phyloP scores from a whole-genome alignment of 2,329 filamentous ascomycete genomes.

The Diaporthe amygdali region DNA sequence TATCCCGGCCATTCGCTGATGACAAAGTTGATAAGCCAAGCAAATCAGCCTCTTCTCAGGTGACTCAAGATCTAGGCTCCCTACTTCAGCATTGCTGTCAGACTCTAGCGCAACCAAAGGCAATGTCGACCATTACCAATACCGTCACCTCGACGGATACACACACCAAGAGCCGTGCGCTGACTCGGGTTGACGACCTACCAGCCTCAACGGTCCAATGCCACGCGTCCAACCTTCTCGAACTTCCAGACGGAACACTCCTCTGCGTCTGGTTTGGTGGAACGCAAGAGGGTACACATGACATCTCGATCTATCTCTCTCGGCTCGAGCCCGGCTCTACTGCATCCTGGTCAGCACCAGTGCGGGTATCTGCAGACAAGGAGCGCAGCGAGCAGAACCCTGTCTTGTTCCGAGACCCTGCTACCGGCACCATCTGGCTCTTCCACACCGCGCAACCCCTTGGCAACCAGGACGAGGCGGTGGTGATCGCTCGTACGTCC shows the following conservation, averaged over 20 bases:
- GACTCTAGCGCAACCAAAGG: neutral
- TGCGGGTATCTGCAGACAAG: slow-evolving; percentile 43
- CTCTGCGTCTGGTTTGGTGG: slow-evolving; percentile 52
- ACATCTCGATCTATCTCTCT: slow-evolving; percentile 49
- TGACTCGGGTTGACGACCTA: slow-evolving; percentile 26
- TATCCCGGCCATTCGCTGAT: neutral
- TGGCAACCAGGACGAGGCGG: slow-evolving; percentile 48
- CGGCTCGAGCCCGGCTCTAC: slow-evolving; percentile 36
- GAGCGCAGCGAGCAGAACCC: slow-evolving; percentile 51
- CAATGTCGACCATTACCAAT: neutral
- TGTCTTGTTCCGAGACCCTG: slow-evolving; percentile 39
- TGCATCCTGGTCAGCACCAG: slow-evolving; percentile 37
- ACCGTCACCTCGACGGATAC: neutral
- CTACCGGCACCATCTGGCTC: slow-evolving; percentile 40
- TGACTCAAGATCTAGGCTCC: neutral
- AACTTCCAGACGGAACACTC: slow-evolving; percentile 44
- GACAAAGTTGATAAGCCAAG: neutral
- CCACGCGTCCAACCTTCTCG: slow-evolving; percentile 50
- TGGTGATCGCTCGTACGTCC: slow-evolving; percentile 43
- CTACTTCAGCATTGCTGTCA: neutral
- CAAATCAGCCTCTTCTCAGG: neutral
- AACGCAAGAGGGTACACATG: slow-evolving; percentile 48
- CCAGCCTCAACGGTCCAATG: slow-evolving; percentile 47
- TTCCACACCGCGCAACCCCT: slow-evolving; percentile 50
- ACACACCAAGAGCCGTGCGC: neutral